Evolutionary conservation across 2,329 filamentous ascomycete species (phyloP), one percentile per base, ranked within the genome.

Genomic region (Sporothrix pseudoabietina): DNA sequence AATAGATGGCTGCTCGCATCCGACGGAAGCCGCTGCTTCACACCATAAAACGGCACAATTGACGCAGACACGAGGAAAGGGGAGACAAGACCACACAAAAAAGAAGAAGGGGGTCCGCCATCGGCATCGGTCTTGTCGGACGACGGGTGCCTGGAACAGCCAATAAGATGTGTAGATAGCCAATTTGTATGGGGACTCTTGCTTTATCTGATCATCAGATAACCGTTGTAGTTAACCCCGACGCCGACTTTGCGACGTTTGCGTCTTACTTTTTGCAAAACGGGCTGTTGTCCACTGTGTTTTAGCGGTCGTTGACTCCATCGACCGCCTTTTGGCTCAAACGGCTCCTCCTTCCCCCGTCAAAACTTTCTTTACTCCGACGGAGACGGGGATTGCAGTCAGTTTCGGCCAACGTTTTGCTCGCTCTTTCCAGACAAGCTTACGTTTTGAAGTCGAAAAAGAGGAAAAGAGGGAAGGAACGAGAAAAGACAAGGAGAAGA

Each of bases 151-250:
- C 8, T 2, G 12, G 26, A 26, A 41, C 19, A 19, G 35, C 59
- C 44, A 68, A 68, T 35, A 1, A 68, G 2, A 47, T 16, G 8
- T 3, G 12, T 4, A 1, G 12, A 47, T 47, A 30, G 41, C 39
- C 12, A 2, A 22, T 7, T 16, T 6, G 12, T 35, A n/a, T 49
- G 41, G 65, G 12, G 26, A 32, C 3, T 3, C 1, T 4, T 1
- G 3, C 3, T 19, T 52, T 68, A 68, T 68, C 65, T 35, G 65
- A 68, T 68, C 26, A 68, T 68, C 65, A 68, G 65, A 68, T 68
- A 68, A 68, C 26, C 26, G 65, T 26, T 32, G 2, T 22, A 32
- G 22, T 52, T 35, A 68, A 19, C 44, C 26, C 65, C 65, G 65
- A 52, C 16, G 26, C 65, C 44, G 44, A 52, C 41, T 22, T 47